Conservation (phyloP, 2,329 filamentous ascomycete species). For the Claviceps sp. region DNA sequence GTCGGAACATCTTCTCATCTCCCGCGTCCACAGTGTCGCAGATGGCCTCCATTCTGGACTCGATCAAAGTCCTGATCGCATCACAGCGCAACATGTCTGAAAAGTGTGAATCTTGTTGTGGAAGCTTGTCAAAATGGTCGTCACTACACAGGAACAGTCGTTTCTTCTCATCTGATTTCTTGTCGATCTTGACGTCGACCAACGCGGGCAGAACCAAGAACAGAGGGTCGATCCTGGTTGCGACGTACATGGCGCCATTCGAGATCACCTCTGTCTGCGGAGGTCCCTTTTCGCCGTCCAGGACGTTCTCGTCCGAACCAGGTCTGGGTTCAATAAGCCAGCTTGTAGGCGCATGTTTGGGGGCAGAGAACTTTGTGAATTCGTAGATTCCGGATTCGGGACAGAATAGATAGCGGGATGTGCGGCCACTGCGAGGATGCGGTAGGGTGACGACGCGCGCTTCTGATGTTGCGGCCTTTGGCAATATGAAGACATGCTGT, state of each 20-base stretch:
- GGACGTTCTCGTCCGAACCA: conserved; percentile 9
- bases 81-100: conserved; percentile 38
- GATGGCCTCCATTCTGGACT: conserved; percentile 52
- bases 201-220: conserved; percentile 73
- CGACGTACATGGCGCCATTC: conserved; percentile 63
- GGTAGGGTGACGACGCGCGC: conserved; percentile 47
- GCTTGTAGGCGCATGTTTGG: conserved; percentile 41
- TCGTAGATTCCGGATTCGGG: conserved; percentile 51
- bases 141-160: conserved; percentile 55
- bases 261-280: conserved; percentile 34
- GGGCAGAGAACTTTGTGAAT: conserved; percentile 43
- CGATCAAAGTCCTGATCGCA: conserved; percentile 37
- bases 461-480: conserved; percentile 36
- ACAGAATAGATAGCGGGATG: conserved; percentile 48
- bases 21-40: conserved; percentile 77
- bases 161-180: conserved; percentile 35
- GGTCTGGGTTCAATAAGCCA: conserved; percentile 40
- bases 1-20: conserved; percentile 72
- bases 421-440: conserved; percentile 41
- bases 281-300: conserved; percentile 8
- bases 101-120: conserved; percentile 42
- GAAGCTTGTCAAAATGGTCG: conserved; percentile 56
- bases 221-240: conserved; percentile 70
- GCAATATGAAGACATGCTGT: conserved; percentile 47
- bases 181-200: conserved; percentile 26